Percentiles rank a stretch among this genome's conserved stretches.
phyloP scores from a whole-genome alignment of 2,329 filamentous ascomycete species.

The Cercospora canescens region DNA sequence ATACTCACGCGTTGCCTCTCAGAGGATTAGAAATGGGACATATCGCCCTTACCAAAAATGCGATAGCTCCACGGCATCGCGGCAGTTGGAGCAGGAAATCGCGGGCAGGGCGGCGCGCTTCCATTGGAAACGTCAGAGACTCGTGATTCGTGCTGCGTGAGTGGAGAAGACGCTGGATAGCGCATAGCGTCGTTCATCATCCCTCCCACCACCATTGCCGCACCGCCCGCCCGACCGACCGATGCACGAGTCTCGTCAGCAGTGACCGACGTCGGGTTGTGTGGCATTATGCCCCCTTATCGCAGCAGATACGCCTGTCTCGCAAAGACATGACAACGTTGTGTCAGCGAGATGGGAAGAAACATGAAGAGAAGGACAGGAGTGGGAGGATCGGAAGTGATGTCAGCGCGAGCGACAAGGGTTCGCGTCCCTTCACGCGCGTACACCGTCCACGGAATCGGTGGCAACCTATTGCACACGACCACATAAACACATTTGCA shows the following conservation, averaged over 20 bases:
- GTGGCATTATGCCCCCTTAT: background rate
- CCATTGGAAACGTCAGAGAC: background rate
- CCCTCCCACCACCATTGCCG: background rate
- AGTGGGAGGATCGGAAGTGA: background rate
- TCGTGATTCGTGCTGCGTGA: background rate
- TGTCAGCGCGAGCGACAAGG: background rate
- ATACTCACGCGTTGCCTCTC: background rate
- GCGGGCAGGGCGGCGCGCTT: background rate
- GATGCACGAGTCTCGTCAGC: too few species aligned
- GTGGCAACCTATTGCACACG: background rate
- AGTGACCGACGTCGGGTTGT: background rate
- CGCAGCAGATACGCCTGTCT: background rate
- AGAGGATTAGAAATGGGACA: background rate
- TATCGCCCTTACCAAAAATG: background rate
- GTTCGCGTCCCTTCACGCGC: background rate
- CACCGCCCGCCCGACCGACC: background rate
- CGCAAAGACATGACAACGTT: background rate
- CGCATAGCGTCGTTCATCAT: background rate
- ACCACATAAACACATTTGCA: background rate
- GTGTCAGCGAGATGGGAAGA: background rate
- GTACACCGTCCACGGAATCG: background rate
- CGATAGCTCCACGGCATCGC: constrained; percentile 2
- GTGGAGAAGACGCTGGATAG: background rate
- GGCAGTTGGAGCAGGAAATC: background rate
- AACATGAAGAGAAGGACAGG: background rate